Evolutionary conservation across 352 stramenopile species (phyloP).

Genomic region (Phytophthora idaei): DNA sequence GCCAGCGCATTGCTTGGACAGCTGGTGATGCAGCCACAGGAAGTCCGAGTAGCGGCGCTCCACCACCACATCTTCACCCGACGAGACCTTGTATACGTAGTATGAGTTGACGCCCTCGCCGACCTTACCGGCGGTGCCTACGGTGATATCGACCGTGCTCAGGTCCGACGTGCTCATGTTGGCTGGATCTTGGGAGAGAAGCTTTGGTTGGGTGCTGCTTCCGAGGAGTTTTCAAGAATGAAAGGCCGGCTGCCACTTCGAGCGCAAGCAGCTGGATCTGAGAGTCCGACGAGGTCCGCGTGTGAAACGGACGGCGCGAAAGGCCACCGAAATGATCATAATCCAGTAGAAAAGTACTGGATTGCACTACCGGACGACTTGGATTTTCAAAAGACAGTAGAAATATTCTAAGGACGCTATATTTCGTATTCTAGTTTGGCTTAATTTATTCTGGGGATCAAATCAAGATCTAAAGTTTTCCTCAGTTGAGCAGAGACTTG

Average conservation of each 20-base stretch:
- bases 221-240: slow-evolving; percentile 30
- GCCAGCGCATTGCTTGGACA: slow-evolving; percentile 73
- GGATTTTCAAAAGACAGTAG: no score
- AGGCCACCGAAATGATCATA: slow-evolving; percentile 6
- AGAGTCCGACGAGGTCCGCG: slow-evolving; percentile 13
- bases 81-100: slow-evolving; percentile 84
- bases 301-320: slow-evolving; percentile 40
- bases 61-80: slow-evolving; percentile 56
- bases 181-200: neutral
- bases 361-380: neutral
- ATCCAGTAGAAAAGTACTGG: no score
- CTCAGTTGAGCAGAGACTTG: no score
- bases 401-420: no score
- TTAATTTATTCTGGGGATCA: no score
- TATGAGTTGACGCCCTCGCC: slow-evolving; percentile 87
- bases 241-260: slow-evolving; percentile 5
- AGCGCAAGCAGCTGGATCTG: slow-evolving; percentile 15
- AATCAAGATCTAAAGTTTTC: no score
- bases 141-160: slow-evolving; percentile 46
- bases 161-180: slow-evolving; percentile 33
- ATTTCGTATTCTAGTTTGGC: no score
- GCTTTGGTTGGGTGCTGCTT: neutral
- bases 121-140: slow-evolving; percentile 75
- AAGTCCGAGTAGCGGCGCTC: slow-evolving; percentile 89
- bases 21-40: slow-evolving; percentile 79